Percentiles rank a stretch among this genome's conserved stretches.
Evolutionary conservation across 495 filamentous ascomycete species (phyloP).

Genomic region (Xylaria bambusicola): DNA sequence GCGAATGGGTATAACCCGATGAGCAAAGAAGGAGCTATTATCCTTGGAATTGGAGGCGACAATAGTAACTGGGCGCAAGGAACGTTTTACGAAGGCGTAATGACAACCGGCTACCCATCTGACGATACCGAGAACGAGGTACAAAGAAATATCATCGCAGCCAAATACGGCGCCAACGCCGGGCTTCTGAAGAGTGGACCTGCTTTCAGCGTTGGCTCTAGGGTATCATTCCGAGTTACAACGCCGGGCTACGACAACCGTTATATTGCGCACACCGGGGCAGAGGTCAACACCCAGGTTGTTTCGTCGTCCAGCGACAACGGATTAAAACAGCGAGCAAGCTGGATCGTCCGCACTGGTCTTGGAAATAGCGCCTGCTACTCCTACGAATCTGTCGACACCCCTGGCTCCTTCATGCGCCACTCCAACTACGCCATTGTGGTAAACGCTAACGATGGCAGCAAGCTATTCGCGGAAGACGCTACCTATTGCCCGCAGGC

Average conservation of each 20-base stretch:
- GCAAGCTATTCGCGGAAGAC: slow-evolving; percentile 54
- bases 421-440: slow-evolving; percentile 50
- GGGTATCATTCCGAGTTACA: slow-evolving; percentile 52
- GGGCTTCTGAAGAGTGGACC: slow-evolving; percentile 44
- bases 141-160: slow-evolving; percentile 59
- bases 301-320: slow-evolving; percentile 52
- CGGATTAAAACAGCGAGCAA: slow-evolving; percentile 50
- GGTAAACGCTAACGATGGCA: slow-evolving; percentile 51
- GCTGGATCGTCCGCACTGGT: slow-evolving; percentile 55
- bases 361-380: slow-evolving; percentile 53
- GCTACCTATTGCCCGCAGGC: slow-evolving; percentile 56
- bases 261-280: slow-evolving; percentile 49
- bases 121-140: slow-evolving; percentile 56
- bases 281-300: slow-evolving; percentile 52
- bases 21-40: slow-evolving; percentile 60
- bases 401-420: slow-evolving; percentile 57
- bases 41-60: slow-evolving; percentile 54
- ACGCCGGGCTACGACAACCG: slow-evolving; percentile 51
- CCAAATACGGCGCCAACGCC: slow-evolving; percentile 50
- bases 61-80: slow-evolving; percentile 56
- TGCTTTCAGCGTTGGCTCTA: slow-evolving; percentile 49
- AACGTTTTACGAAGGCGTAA: slow-evolving; percentile 63
- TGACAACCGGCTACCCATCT: slow-evolving; percentile 59
- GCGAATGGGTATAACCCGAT: slow-evolving; percentile 56
- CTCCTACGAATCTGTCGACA: slow-evolving; percentile 59